Evolutionary conservation across 805 yeast species (phyloP).

Genomic region (Candida tammaniensis): DNA sequence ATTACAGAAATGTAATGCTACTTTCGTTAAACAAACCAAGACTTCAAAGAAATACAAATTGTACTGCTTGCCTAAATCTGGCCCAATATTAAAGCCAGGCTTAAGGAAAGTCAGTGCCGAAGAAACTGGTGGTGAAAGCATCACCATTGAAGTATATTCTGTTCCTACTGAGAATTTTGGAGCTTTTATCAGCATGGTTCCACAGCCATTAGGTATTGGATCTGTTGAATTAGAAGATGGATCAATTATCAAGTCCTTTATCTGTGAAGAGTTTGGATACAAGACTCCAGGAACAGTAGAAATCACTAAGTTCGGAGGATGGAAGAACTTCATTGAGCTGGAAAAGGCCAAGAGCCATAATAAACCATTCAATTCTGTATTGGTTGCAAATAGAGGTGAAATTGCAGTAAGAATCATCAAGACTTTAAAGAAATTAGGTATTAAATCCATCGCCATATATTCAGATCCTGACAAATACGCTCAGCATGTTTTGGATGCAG

Average conservation of each 20-base stretch:
- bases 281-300: slow-evolving; percentile 67
- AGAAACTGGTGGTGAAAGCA: slow-evolving; percentile 46
- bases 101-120: slow-evolving; percentile 58
- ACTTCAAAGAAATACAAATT: slow-evolving; percentile 72
- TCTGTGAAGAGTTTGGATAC: slow-evolving; percentile 91
- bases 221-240: slow-evolving; percentile 82
- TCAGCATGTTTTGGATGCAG: slow-evolving; percentile 81
- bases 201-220: slow-evolving; percentile 94
- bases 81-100: slow-evolving; percentile 89
- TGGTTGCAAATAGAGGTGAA: slow-evolving; percentile 97
- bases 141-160: slow-evolving; percentile 79
- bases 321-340: slow-evolving; percentile 62
- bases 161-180: slow-evolving; percentile 80
- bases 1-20: slow-evolving; percentile 77
- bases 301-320: slow-evolving; percentile 85
- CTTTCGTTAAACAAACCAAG: slow-evolving; percentile 58
- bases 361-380: slow-evolving; percentile 76
- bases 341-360: slow-evolving; percentile 18
- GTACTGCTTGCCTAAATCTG: slow-evolving; percentile 78
- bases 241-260: slow-evolving; percentile 85
- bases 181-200: slow-evolving; percentile 80
- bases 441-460: slow-evolving; percentile 81
- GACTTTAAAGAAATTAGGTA: slow-evolving; percentile 77
- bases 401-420: slow-evolving; percentile 92
- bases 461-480: slow-evolving; percentile 90